Conservation (phyloP, 1,284 basidiomycete genomes). For the Anthracocystis walkeri region DNA sequence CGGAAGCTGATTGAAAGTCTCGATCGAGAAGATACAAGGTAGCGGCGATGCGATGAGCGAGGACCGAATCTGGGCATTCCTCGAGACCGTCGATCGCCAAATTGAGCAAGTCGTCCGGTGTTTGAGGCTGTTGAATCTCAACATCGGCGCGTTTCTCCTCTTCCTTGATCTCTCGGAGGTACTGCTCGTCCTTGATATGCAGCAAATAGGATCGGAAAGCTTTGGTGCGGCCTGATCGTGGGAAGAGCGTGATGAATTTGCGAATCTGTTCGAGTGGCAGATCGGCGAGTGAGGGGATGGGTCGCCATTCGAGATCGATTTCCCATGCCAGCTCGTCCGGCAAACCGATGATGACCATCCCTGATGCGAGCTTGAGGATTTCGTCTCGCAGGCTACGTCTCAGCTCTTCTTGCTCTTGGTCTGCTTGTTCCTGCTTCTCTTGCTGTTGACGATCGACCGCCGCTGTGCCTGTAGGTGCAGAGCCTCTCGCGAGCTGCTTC, state of each 20-base stretch:
- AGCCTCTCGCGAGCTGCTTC: constrained; percentile 18
- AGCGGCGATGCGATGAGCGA: constrained; percentile 79
- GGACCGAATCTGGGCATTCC: constrained; percentile 75
- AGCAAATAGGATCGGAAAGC: constrained; percentile 54
- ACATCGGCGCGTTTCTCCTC: constrained; percentile 43
- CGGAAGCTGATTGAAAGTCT: constrained; percentile 75
- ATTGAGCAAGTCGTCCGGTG: constrained; percentile 53
- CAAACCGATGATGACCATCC: constrained; percentile 80
- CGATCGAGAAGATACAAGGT: constrained; percentile 80
- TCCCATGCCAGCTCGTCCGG: constrained; percentile 83
- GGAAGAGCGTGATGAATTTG: constrained; percentile 79
- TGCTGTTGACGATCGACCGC: constrained; percentile 32
- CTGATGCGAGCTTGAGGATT: constrained; percentile 78
- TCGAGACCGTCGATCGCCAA: constrained; percentile 73
- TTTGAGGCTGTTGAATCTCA: constrained; percentile 26
- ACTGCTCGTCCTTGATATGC: constrained; percentile 57
- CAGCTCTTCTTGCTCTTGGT: constrained; percentile 20
- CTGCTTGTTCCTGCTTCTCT: constrained; percentile 23
- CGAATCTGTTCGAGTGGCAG: constrained; percentile 77
- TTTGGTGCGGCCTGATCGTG: constrained; percentile 69
- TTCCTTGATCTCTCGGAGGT: constrained; percentile 44
- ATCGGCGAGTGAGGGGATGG: constrained; percentile 77
- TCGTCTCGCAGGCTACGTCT: constrained; percentile 76
- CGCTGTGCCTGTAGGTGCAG: constrained; percentile 42
- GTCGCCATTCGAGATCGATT: constrained; percentile 80